Evolutionary conservation across 495 filamentous ascomycete species (phyloP).

Genomic region (Parmelia sp.): DNA sequence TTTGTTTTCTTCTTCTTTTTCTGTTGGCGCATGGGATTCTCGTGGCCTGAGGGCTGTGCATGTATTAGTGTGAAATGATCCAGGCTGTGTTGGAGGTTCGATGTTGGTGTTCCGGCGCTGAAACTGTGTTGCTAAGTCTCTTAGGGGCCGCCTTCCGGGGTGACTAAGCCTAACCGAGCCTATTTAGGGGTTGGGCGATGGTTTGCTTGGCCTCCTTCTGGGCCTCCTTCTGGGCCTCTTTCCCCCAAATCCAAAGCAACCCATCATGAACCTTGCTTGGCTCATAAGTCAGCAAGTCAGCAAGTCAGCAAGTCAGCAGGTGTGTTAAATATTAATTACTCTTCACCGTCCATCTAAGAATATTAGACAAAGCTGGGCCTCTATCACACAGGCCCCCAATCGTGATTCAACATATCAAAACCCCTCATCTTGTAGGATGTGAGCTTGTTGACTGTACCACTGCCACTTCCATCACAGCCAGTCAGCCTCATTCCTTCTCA

Average conservation of each 20-base stretch:
- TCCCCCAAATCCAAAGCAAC: background rate
- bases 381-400: background rate
- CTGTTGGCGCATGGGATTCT: background rate
- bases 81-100: background rate
- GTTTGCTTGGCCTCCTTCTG: background rate
- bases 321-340: too few species aligned
- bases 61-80: background rate
- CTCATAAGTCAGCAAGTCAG: background rate
- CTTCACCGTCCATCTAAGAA: background rate
- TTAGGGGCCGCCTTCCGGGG: background rate
- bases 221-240: background rate
- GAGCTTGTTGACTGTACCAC: background rate
- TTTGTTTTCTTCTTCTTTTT: background rate
- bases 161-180: slow-evolving; percentile 7
- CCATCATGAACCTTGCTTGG: too few species aligned
- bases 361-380: background rate
- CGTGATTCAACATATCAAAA: background rate
- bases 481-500: background rate
- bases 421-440: background rate
- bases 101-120: slow-evolving; percentile 5
- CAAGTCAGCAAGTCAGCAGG: background rate
- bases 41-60: background rate
- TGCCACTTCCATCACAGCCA: slow-evolving; percentile 5
- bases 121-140: background rate
- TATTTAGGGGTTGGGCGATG: background rate